These are phyloP conservation scores for Fusarium dlaminii DNA, from an alignment of 2,329 filamentous ascomycete genomes.

Conservation along the genomic window DNA sequence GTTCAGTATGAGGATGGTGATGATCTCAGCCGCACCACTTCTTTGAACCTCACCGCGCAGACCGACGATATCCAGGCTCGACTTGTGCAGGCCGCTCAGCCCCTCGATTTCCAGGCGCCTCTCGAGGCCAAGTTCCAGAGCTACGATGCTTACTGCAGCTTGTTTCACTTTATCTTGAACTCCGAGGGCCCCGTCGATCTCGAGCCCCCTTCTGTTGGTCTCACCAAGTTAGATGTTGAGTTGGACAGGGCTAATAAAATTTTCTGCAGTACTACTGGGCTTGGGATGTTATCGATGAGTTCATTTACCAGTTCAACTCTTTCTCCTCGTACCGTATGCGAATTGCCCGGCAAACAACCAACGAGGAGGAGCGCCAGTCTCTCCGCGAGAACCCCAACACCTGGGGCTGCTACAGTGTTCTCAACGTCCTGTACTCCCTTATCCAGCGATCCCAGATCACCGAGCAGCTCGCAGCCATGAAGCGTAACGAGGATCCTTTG, in stretches of 20 bases:
- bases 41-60: slow-evolving; percentile 75
- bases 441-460: slow-evolving; percentile 98
- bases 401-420: slow-evolving; percentile 99
- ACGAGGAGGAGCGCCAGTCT: slow-evolving; percentile 90
- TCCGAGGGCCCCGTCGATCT: slow-evolving; percentile 98
- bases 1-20: slow-evolving; percentile 91
- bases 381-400: slow-evolving; percentile 98
- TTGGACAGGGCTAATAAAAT: slow-evolving; percentile 31
- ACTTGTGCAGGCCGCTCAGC: slow-evolving; percentile 89
- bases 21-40: slow-evolving; percentile 78
- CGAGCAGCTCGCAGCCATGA: slow-evolving; percentile 94
- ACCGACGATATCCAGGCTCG: slow-evolving; percentile 93
- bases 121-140: slow-evolving; percentile 98
- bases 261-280: slow-evolving; percentile 91
- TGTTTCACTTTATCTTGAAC: slow-evolving; percentile 99
- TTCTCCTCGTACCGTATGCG: slow-evolving; percentile 97
- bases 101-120: slow-evolving; percentile 93
- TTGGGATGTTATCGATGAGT: slow-evolving; percentile 99
- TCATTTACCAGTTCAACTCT: slow-evolving; percentile 99
- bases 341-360: slow-evolving; percentile 82
- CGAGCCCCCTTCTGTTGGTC: slow-evolving; percentile 91
- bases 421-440: slow-evolving; percentile 98
- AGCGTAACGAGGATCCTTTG: slow-evolving; percentile 89
- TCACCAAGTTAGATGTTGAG: slow-evolving; percentile 15
- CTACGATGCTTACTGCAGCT: slow-evolving; percentile 99